Conservation (phyloP, 2,329 filamentous ascomycete species). For the Aurifilum marmelostoma region DNA sequence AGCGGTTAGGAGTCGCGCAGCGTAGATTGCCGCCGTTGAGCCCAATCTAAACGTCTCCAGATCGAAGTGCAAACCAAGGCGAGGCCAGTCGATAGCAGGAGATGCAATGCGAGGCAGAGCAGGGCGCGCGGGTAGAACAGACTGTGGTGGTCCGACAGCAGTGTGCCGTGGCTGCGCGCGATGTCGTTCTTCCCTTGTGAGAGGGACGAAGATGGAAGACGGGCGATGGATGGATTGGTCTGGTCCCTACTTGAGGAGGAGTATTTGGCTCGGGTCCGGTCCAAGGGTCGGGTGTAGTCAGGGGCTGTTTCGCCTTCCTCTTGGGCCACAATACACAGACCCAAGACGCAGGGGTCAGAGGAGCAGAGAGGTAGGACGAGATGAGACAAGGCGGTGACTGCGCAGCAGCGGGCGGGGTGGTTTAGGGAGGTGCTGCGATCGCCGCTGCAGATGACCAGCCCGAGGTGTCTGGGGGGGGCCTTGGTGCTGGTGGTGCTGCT, state of each 20-base stretch:
- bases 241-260: constrained; percentile 5
- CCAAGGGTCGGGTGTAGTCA: constrained; percentile 10
- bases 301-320: constrained; percentile 22
- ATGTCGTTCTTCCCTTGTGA: constrained; percentile 10
- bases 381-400: constrained; percentile 6
- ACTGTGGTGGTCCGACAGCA: constrained; percentile 5
- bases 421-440: background rate
- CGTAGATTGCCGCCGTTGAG: background rate
- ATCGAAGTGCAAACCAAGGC: background rate
- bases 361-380: constrained; percentile 1
- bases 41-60: background rate
- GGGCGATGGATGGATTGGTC: constrained; percentile 7
- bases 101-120: background rate
- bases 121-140: constrained; percentile 3
- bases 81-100: constrained; percentile 4
- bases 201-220: background rate
- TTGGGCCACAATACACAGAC: constrained; percentile 13
- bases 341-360: background rate
- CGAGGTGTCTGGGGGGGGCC: background rate
- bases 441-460: background rate
- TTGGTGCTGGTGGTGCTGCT: background rate
- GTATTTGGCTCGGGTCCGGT: constrained; percentile 8
- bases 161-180: constrained; percentile 8
- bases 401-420: background rate
- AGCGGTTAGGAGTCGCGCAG: background rate